A percentile compares a stretch with the other conserved stretches of the same genome.
phyloP scores from a whole-genome alignment of 352 stramenopile genomes.

The Phytophthora europaea region DNA sequence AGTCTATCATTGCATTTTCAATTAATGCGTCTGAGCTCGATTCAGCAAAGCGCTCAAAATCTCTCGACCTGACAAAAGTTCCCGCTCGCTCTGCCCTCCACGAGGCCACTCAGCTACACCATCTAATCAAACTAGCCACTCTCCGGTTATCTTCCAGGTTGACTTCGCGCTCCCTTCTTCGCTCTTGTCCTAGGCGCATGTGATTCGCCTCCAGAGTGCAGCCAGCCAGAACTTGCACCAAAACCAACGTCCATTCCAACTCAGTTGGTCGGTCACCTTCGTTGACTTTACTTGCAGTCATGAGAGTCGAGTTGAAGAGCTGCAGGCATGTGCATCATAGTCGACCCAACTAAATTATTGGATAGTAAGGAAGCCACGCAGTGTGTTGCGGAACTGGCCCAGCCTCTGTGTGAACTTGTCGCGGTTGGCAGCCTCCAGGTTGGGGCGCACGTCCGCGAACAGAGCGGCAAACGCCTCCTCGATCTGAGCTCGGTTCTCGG shows the following conservation, averaged over 20 bases:
- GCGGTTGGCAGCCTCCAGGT: conserved; percentile 97
- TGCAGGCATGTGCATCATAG: not conserved
- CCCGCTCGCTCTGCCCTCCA: conserved; percentile 18
- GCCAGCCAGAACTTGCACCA: not conserved
- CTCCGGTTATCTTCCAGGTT: conserved; percentile 7
- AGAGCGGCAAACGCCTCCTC: conserved; percentile 98
- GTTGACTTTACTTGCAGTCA: conserved; percentile 6
- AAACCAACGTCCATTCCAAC: conserved; percentile 9
- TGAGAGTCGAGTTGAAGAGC: not conserved
- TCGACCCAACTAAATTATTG: conserved; percentile 54
- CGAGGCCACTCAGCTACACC: conserved; percentile 13
- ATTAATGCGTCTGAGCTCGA: conserved; percentile 24
- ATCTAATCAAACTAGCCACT: conserved; percentile 33
- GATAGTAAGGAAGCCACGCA: conserved; percentile 95
- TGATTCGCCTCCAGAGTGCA: not conserved
- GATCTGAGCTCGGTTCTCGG: conserved; percentile 94
- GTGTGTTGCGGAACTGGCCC: conserved; percentile 96
- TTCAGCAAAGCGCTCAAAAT: conserved; percentile 33
- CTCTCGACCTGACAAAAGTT: conserved; percentile 23
- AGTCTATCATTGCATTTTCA: conserved; percentile 48
- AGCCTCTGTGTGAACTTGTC: conserved; percentile 99
- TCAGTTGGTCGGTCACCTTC: conserved; percentile 4
- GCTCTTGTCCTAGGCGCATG: not conserved
- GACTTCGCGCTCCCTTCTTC: not conserved
- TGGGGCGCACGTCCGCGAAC: conserved; percentile 95